These are phyloP conservation scores for Aciculosporium take DNA, from an alignment of 2,329 filamentous ascomycete species.

Conservation along the genomic window DNA sequence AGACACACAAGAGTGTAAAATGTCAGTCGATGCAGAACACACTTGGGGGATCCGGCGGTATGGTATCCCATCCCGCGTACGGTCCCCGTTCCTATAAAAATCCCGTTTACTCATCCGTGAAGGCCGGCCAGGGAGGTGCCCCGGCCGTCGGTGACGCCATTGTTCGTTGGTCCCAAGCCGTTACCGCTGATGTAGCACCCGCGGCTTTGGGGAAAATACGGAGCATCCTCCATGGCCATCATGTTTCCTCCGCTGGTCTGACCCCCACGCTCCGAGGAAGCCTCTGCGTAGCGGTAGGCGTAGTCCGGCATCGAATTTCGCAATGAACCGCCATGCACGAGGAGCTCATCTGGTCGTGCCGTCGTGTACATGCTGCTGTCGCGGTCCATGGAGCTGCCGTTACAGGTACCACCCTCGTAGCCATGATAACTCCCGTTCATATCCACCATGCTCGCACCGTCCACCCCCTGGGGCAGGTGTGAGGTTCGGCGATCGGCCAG, in stretches of 20 bases:
- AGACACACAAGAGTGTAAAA: not conserved
- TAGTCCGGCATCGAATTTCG: conserved; percentile 12
- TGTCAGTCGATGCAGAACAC: conserved; percentile 4
- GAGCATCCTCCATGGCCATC: conserved; percentile 2
- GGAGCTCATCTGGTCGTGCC: conserved; percentile 5
- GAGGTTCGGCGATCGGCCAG: not conserved
- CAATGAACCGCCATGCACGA: conserved; percentile 8
- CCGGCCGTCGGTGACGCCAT: not conserved
- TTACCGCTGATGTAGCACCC: not conserved
- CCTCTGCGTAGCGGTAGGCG: conserved; percentile 19
- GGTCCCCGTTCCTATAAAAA: not conserved
- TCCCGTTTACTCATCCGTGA: not conserved
- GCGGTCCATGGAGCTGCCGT: conserved; percentile 2
- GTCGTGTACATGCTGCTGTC: conserved; percentile 9
- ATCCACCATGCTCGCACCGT: not conserved
- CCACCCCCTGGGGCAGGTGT: not conserved
- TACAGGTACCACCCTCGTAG: not conserved
- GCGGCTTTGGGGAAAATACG: conserved; percentile 1
- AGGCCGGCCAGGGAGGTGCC: not conserved
- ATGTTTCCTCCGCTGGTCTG: not conserved
- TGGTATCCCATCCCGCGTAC: not conserved
- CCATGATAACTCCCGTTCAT: not conserved
- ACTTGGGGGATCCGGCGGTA: not conserved
- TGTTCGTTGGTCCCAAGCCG: not conserved
- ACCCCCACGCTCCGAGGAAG: conserved; percentile 1